These are phyloP conservation scores for Diutina ranongensis DNA, from an alignment of 1,139 yeast species.

Conservation along the genomic window DNA sequence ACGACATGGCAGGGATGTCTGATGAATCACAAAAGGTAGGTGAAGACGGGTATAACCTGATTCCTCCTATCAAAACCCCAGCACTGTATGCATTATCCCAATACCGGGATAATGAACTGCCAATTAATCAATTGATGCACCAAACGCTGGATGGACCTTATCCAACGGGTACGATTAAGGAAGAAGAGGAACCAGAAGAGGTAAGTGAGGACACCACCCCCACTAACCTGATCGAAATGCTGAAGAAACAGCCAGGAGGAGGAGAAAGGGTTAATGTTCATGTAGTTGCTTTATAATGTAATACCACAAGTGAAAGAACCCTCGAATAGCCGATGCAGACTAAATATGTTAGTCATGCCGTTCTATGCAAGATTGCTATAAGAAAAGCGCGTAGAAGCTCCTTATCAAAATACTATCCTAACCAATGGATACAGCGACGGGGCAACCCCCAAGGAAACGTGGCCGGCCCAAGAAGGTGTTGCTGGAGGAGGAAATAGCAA, in stretches of 20 bases:
- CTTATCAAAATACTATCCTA: no score
- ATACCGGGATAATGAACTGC: conserved; percentile 7
- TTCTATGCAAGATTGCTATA: neutral
- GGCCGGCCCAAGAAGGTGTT: no score
- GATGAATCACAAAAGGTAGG: conserved; percentile 7
- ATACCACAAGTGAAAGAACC: neutral
- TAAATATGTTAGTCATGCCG: no score
- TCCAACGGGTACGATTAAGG: conserved; percentile 6
- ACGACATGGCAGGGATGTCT: conserved; percentile 18
- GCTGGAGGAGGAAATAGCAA: no score
- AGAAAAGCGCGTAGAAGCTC: no score
- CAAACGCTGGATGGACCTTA: conserved; percentile 8
- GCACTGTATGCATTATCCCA: conserved; percentile 4
- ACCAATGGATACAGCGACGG: no score
- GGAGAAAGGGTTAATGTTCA: neutral
- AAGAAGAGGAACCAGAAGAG: conserved; percentile 4
- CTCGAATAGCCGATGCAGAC: no score
- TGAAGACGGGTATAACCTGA: conserved; percentile 8
- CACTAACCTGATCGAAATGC: conserved; percentile 2
- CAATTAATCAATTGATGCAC: conserved; percentile 9
- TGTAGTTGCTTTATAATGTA: conserved; percentile 1
- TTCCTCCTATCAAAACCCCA: conserved; percentile 6
- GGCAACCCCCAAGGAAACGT: no score
- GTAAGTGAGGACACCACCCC: conserved; percentile 6
- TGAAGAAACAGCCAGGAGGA: neutral